Evolutionary conservation across 345 rosid species (phyloP).

Genomic region (Noccaea caerulescens): DNA sequence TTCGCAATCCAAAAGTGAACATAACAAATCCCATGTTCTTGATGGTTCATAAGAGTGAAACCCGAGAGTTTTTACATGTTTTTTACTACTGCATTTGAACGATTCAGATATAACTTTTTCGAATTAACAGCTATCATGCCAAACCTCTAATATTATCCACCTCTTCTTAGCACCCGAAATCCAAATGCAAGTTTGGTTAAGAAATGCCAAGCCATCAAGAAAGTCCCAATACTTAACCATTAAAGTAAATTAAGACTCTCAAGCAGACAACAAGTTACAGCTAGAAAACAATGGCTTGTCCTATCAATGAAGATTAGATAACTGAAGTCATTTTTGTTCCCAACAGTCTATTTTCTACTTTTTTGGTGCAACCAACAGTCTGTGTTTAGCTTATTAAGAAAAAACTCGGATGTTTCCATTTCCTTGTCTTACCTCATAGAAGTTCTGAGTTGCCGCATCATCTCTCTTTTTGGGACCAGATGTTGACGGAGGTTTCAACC

Average conservation of each 20-base stretch:
- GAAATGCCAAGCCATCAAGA: conserved; percentile 12
- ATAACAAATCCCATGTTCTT: neutral
- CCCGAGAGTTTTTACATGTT: conserved; percentile 18
- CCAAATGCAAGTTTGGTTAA: conserved; percentile 8
- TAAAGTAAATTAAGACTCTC: conserved; percentile 14
- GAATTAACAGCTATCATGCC: neutral
- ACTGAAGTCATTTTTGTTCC: conserved; percentile 7
- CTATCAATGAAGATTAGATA: conserved; percentile 2
- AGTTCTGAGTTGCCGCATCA: conserved; percentile 51
- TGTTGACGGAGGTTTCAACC: conserved; percentile 69
- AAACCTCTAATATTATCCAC: neutral
- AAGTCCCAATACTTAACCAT: conserved; percentile 18
- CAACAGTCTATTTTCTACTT: neutral
- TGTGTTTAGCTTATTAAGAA: conserved; percentile 6
- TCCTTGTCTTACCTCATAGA: conserved; percentile 58
- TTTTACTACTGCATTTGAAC: conserved; percentile 1
- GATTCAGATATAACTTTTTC: conserved; percentile 2
- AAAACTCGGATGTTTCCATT: conserved; percentile 1
- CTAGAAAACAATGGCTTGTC: conserved; percentile 6
- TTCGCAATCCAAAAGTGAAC: neutral
- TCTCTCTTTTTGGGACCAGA: conserved; percentile 65
- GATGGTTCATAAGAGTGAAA: conserved; percentile 19
- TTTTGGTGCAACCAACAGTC: neutral
- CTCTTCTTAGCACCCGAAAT: neutral
- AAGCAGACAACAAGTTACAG: conserved; percentile 11